A percentile compares a stretch with the other conserved stretches of the same genome.
Conservation (phyloP, 106 monocot genomes). For the Amphibolis antarctica region DNA sequence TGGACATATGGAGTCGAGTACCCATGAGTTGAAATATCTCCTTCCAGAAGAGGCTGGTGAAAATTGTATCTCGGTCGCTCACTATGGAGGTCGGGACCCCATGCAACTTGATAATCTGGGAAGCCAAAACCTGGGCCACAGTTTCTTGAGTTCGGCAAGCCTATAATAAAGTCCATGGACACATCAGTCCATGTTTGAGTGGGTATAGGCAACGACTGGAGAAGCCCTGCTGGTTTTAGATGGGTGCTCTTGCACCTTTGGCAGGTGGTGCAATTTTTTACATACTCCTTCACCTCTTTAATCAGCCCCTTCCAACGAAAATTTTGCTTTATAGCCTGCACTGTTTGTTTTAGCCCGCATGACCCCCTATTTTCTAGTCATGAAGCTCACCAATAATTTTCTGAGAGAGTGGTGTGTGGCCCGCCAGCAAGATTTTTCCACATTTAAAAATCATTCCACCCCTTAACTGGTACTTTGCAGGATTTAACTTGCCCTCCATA, state of each 20-base stretch:
- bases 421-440: no score
- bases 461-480: no score
- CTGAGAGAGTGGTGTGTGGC: no score
- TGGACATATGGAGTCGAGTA: neutral
- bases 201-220: neutral
- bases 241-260: neutral
- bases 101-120: neutral
- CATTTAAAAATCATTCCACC: no score
- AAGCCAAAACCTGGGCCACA: neutral
- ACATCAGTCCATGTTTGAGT: neutral
- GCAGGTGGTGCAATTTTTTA: neutral
- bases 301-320: neutral
- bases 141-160: neutral
- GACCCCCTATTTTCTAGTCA: neutral
- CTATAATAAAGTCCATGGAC: neutral
- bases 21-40: neutral
- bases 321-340: no score
- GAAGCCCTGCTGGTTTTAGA: no score
- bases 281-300: neutral
- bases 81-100: neutral
- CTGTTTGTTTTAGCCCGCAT: neutral
- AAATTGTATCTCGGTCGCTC: neutral
- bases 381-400: neutral
- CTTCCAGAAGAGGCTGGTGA: neutral
- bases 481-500: no score